Percentiles rank a stretch among this genome's conserved stretches.
Conservation (phyloP, 1,284 basidiomycete species). For the Cryptococcus sp. region DNA sequence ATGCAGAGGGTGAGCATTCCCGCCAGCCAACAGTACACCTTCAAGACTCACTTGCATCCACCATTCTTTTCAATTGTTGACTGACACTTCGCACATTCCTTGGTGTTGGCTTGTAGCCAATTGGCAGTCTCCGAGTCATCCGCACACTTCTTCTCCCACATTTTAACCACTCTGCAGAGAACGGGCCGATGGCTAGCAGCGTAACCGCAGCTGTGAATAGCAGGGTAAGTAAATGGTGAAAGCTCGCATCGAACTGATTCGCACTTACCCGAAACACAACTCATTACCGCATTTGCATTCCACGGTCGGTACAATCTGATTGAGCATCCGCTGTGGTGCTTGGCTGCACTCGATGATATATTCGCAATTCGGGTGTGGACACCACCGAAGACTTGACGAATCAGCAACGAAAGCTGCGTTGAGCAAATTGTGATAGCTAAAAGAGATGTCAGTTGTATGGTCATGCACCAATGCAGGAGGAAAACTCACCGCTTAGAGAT, state of each 20-base stretch:
- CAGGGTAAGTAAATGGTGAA: not conserved
- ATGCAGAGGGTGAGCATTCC: too few species aligned
- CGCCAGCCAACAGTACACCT: not conserved
- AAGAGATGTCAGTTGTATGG: constrained; percentile 6
- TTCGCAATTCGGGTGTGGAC: constrained; percentile 70
- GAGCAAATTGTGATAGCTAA: constrained; percentile 81
- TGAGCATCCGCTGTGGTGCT: constrained; percentile 70
- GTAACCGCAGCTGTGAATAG: constrained; percentile 61
- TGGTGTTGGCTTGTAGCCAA: constrained; percentile 99
- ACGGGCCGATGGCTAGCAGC: constrained; percentile 88
- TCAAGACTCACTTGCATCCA: constrained; percentile 91
- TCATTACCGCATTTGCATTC: constrained; percentile 69
- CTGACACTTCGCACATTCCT: constrained; percentile 92
- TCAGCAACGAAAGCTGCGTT: constrained; percentile 89
- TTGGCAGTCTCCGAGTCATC: constrained; percentile 99
- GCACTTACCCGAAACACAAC: constrained; percentile 77
- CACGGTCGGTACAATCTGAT: constrained; percentile 84
- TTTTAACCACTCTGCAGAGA: constrained; percentile 81
- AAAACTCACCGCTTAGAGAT: constrained; percentile 53
- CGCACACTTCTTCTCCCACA: constrained; percentile 96
- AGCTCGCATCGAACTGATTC: not conserved
- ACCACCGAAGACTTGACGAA: constrained; percentile 83
- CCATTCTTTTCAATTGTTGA: constrained; percentile 99
- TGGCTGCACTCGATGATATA: constrained; percentile 88
- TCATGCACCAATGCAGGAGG: too few species aligned